A percentile compares a stretch with the other conserved stretches of the same genome.
phyloP scores from a whole-genome alignment of 2,329 filamentous ascomycete species.

The Fusarium pseudoanthophilum region DNA sequence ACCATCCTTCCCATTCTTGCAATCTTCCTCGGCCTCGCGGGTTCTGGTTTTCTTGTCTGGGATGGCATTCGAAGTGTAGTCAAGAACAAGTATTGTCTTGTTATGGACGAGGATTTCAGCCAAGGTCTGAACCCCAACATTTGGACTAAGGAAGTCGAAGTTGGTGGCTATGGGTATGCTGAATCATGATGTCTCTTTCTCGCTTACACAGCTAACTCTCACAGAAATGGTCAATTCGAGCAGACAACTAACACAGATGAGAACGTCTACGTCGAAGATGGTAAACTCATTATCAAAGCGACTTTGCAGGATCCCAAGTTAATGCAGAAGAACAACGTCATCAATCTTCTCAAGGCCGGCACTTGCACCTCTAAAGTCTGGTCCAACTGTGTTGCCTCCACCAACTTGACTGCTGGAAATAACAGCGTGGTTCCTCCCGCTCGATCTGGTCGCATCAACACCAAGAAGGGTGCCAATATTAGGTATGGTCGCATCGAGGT shows the following conservation, averaged over 20 bases:
- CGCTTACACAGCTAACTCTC: neutral
- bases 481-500: constrained; percentile 87
- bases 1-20: constrained; percentile 82
- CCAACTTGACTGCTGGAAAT: constrained; percentile 77
- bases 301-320: constrained; percentile 77
- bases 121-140: constrained; percentile 66
- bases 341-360: constrained; percentile 74
- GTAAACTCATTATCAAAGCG: constrained; percentile 78
- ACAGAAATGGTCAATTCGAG: constrained; percentile 83
- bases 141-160: constrained; percentile 80
- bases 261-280: constrained; percentile 78
- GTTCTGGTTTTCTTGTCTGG: constrained; percentile 79
- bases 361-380: constrained; percentile 71
- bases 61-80: constrained; percentile 78
- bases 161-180: constrained; percentile 80
- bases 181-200: too few species aligned
- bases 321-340: constrained; percentile 72
- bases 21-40: constrained; percentile 72
- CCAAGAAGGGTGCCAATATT: constrained; percentile 74
- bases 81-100: constrained; percentile 77
- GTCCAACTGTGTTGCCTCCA: constrained; percentile 72
- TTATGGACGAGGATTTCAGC: constrained; percentile 74
- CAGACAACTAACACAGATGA: constrained; percentile 76
- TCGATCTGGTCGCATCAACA: constrained; percentile 82
- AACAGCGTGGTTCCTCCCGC: constrained; percentile 81